Conservation (phyloP, 1,139 yeast genomes). For the Debaryomyces coudertii region DNA sequence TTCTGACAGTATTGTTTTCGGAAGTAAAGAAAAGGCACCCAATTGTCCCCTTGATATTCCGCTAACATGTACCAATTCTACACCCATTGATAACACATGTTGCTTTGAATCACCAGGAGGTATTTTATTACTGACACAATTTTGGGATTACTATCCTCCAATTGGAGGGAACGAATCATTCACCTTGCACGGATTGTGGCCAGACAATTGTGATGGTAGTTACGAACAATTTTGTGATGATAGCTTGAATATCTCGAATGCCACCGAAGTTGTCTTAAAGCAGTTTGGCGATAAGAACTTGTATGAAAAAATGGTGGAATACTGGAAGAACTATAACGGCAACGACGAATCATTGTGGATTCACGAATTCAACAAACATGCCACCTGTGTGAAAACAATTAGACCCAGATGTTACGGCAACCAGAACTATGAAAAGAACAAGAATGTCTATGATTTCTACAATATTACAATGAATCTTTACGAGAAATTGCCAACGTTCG, state of each 20-base stretch:
- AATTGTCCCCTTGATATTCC: conserved; percentile 67
- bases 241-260: conserved; percentile 54
- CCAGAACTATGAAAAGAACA: conserved; percentile 36
- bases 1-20: not conserved
- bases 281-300: conserved; percentile 55
- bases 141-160: conserved; percentile 85
- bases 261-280: conserved; percentile 52
- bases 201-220: conserved; percentile 47
- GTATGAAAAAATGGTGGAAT: conserved; percentile 55
- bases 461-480: conserved; percentile 66
- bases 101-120: conserved; percentile 94
- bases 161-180: conserved; percentile 55
- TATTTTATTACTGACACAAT: conserved; percentile 80
- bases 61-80: conserved; percentile 50
- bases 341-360: conserved; percentile 80
- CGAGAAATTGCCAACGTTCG: conserved; percentile 67
- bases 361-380: conserved; percentile 95
- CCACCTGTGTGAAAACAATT: conserved; percentile 85
- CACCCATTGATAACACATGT: conserved; percentile 55
- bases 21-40: not conserved
- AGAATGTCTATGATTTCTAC: conserved; percentile 80
- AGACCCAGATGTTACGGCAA: conserved; percentile 65
- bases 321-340: conserved; percentile 83
- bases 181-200: conserved; percentile 64
- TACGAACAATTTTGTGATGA: conserved; percentile 68